Evolutionary conservation across 441 rosid genomes (phyloP), one percentile per base, ranked within the genome.

Genomic region (Macaranga tanarius): DNA sequence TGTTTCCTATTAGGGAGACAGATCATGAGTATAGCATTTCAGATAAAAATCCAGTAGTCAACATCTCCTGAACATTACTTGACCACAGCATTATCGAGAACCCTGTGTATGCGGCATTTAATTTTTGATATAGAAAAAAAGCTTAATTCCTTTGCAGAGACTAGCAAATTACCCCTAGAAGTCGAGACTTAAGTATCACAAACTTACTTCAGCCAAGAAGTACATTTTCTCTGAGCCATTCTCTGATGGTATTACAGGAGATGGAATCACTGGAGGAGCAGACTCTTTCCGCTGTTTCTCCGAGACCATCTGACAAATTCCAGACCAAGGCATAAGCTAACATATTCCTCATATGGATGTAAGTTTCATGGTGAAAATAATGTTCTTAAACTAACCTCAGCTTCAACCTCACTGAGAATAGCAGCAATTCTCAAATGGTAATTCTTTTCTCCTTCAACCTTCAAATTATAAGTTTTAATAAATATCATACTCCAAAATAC

Each of bases 371-470:
- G 20, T 10, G 57, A 69, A 68, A 63, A 50, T 51, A 69, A 2
- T 12, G 50, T 25, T 60, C 62, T 65, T 47, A 23, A 71, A 81
- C 93, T 76, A 77, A 95, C 99, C 97, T 95, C 99, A 2, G 97
- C 90, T 86, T 95, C 99, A 78, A 95, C 87, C 81, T 95, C 97
- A 58, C 91, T 86, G 73, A 95, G 92, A 65, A 91, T 85, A 17
- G 97, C 93, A 48, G 94, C 99, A 69, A 90, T 86, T 82, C 97
- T 75, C 71, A 95, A 76, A 76, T 88, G 97, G 80, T 86, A 91
- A 77, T 86, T 89, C 85, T 85, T 95, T 75, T 92, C 96, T 56
- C 97, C 99, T 81, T 91, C 99, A 78, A 91, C 97, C 99, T 93
- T 78, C 67, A 62, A 68, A 72, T 10, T 47, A 63, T 25, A 74